Conservation (phyloP, 2,329 filamentous ascomycete genomes). For the Nigrospora oryzae region DNA sequence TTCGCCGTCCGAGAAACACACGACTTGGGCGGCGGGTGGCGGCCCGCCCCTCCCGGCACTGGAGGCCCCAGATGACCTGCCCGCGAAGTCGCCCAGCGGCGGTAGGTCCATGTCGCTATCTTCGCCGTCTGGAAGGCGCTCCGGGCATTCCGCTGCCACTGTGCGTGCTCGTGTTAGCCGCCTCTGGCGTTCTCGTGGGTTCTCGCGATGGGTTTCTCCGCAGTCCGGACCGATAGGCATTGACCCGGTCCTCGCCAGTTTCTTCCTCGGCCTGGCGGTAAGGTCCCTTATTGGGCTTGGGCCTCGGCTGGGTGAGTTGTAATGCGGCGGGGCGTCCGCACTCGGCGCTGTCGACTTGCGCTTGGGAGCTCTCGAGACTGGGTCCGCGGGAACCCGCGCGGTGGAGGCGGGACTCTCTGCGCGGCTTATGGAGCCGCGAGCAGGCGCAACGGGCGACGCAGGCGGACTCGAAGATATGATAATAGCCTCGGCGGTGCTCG, state of each 20-base stretch:
- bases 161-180: slow-evolving; percentile 12
- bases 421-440: slow-evolving; percentile 12
- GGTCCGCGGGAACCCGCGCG: too few species aligned
- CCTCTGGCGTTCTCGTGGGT: background rate
- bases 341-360: background rate
- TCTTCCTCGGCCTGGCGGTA: slow-evolving; percentile 11
- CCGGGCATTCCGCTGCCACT: slow-evolving; percentile 3
- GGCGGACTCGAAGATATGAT: slow-evolving; percentile 35
- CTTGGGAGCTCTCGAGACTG: background rate
- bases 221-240: slow-evolving; percentile 7
- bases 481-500: slow-evolving; percentile 25
- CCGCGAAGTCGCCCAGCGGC: slow-evolving; percentile 11
- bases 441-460: slow-evolving; percentile 20
- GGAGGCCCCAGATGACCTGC: background rate
- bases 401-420: background rate
- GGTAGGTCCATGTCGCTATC: slow-evolving; percentile 12
- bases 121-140: background rate
- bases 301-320: slow-evolving; percentile 2
- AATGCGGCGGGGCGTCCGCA: slow-evolving; percentile 1
- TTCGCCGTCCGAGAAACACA: background rate
- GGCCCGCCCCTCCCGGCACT: background rate
- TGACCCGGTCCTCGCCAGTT: slow-evolving; percentile 18
- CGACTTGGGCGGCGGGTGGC: background rate
- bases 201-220: too few species aligned
- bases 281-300: slow-evolving; percentile 9